Evolutionary conservation across 176 grass and related monocot species (phyloP), one percentile per base, ranked within the genome.

Genomic region (Raddia guianensis): DNA sequence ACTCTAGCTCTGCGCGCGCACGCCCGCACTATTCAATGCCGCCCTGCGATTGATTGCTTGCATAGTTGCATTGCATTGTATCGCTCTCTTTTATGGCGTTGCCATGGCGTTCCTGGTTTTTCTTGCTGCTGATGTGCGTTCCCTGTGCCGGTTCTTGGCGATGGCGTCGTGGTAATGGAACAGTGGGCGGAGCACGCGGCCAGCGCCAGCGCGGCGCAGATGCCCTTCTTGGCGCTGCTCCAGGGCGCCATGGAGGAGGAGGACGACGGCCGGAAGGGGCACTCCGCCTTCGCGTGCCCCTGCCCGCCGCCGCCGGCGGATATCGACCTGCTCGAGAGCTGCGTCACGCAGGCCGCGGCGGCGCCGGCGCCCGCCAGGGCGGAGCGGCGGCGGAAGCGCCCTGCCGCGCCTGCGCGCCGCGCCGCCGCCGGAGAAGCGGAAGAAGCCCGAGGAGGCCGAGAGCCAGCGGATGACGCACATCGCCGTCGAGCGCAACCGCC

Each of bases 401-500:
- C 86, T 56, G 15, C 27, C 75, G 55, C 85, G 82, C 3, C 32
- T 70, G 40, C 73, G 82, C 15, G 46, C 82, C 49, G 57, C 70
- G 43, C 43, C 75, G 33, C 53, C 59, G 68, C 58, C 51, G 70
- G 78, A 76, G 80, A 76, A 91, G 64, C 69, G 87, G 14, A 95
- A 90, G 89, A 95, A 91, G 79, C 72, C 87, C 2, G 86, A 88
- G 89, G 92, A 93, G 85, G 84, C 87, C 21, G 97, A 99, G 91
- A 93, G 62, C 83, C 97, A 99, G 81, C 89, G 97, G 74, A 95
- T 92, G 86, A 90, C 97, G 5, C 97, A 99, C 87, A 99, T 99
- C 76, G 89, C 88, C 33, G 90, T 99, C 1, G 97, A 99, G 84
- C 92, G 97, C 63, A 99, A 99, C 88, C 97, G 97, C 5, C 90